Evolutionary conservation across 1,284 basidiomycete genomes (phyloP).

Genomic region (Sporisorium reilianum): DNA sequence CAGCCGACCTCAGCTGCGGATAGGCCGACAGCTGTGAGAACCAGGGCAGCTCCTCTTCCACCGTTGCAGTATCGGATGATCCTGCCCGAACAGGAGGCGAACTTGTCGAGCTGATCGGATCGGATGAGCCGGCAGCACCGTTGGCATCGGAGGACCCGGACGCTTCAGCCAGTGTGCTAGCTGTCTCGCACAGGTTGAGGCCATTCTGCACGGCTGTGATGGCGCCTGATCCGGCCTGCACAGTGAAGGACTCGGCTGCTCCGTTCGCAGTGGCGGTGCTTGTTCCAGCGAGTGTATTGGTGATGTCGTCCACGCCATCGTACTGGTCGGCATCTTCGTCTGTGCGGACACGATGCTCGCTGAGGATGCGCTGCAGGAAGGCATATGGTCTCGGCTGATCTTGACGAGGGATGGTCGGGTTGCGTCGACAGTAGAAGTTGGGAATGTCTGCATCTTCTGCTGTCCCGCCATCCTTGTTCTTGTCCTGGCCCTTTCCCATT

Average conservation of each 20-base stretch:
- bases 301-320: constrained; percentile 2
- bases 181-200: constrained; percentile 32
- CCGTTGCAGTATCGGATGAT: constrained; percentile 2
- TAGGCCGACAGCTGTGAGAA: constrained; percentile 57
- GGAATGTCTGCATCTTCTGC: constrained; percentile 25
- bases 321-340: constrained; percentile 17
- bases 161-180: constrained; percentile 26
- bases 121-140: no score
- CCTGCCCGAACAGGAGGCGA: not conserved
- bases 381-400: constrained; percentile 41
- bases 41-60: constrained; percentile 54
- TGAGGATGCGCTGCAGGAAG: constrained; percentile 48
- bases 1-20: constrained; percentile 53
- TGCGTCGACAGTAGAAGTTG: constrained; percentile 51
- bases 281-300: not conserved
- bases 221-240: constrained; percentile 28
- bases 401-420: constrained; percentile 42
- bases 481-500: constrained; percentile 36
- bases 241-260: constrained; percentile 15
- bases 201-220: constrained; percentile 41
- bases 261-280: constrained; percentile 1
- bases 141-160: constrained; percentile 6
- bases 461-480: constrained; percentile 5
- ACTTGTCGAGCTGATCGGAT: not conserved
- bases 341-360: constrained; percentile 32